These are phyloP conservation scores for Suhomyces xylopsoci DNA, from an alignment of 805 yeast genomes.

Conservation along the genomic window DNA sequence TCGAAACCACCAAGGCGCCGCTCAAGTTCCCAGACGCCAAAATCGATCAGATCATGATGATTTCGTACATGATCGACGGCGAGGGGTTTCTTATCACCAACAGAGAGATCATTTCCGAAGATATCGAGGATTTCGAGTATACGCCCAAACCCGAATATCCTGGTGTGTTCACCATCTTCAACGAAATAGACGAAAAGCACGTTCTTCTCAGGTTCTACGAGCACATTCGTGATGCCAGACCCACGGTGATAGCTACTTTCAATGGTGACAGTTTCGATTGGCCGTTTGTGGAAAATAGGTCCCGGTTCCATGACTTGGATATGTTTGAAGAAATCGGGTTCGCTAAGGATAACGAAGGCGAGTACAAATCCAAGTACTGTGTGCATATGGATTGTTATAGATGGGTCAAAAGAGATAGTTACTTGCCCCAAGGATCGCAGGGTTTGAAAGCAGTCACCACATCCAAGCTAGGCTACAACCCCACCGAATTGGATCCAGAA, in stretches of 20 bases:
- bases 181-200: constrained; percentile 81
- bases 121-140: constrained; percentile 94
- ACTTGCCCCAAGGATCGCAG: constrained; percentile 97
- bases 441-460: constrained; percentile 98
- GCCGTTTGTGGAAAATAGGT: constrained; percentile 94
- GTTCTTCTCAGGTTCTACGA: constrained; percentile 77
- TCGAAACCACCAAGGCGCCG: constrained; percentile 96
- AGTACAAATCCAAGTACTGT: constrained; percentile 88
- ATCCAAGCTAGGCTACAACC: constrained; percentile 91
- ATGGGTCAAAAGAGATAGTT: constrained; percentile 98
- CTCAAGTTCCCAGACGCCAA: constrained; percentile 91
- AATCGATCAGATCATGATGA: constrained; percentile 96
- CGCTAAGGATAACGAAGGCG: constrained; percentile 83
- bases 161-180: constrained; percentile 84
- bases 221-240: constrained; percentile 81
- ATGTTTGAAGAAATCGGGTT: constrained; percentile 95
- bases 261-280: constrained; percentile 99
- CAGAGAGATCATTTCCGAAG: constrained; percentile 89
- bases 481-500: constrained; percentile 95
- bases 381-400: constrained; percentile 96
- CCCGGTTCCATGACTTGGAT: constrained; percentile 76
- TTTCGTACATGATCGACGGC: constrained; percentile 98
- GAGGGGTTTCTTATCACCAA: constrained; percentile 93
- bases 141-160: constrained; percentile 96
- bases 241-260: constrained; percentile 96